A percentile compares a stretch with the other conserved stretches of the same genome.
Conservation (phyloP, 2,329 filamentous ascomycete species). For the Didymella pinodella region DNA sequence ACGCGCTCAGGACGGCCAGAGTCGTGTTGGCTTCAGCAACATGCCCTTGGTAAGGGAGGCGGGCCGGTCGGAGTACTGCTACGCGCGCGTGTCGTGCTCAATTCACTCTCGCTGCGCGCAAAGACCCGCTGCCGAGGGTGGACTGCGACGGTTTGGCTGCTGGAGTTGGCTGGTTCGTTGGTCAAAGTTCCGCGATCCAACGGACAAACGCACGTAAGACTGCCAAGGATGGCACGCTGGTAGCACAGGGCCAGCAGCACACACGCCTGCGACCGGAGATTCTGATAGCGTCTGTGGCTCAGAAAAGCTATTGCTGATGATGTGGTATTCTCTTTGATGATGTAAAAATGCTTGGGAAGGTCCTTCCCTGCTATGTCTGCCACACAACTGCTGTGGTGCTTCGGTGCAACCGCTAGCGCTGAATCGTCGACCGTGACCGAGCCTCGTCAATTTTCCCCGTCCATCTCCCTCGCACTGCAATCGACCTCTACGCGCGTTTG, state of each 20-base stretch:
- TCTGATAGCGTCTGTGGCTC: background rate
- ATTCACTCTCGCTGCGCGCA: constrained; percentile 21
- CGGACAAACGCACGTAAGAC: constrained; percentile 27
- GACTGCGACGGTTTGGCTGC: constrained; percentile 27
- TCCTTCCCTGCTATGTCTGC: background rate
- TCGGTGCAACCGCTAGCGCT: constrained; percentile 8
- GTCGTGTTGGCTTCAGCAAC: constrained; percentile 25
- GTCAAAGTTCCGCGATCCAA: constrained; percentile 38
- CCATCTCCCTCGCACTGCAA: constrained; percentile 21
- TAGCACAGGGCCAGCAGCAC: constrained; percentile 13
- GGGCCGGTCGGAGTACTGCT: background rate
- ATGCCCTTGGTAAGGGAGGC: constrained; percentile 16
- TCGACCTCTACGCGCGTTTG: constrained; percentile 25
- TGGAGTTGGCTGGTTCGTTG: constrained; percentile 31
- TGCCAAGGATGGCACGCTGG: constrained; percentile 35
- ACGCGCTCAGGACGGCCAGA: constrained; percentile 46
- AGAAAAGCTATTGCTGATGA: background rate
- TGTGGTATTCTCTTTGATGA: background rate
- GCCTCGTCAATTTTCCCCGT: constrained; percentile 19
- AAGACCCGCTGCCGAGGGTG: constrained; percentile 16
- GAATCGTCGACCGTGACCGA: background rate
- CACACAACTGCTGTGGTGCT: background rate
- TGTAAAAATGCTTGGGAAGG: background rate
- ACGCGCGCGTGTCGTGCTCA: constrained; percentile 8
- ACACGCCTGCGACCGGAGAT: background rate